Evolutionary conservation across 164 flowering plant species (phyloP).

Genomic region (Santalum album): DNA sequence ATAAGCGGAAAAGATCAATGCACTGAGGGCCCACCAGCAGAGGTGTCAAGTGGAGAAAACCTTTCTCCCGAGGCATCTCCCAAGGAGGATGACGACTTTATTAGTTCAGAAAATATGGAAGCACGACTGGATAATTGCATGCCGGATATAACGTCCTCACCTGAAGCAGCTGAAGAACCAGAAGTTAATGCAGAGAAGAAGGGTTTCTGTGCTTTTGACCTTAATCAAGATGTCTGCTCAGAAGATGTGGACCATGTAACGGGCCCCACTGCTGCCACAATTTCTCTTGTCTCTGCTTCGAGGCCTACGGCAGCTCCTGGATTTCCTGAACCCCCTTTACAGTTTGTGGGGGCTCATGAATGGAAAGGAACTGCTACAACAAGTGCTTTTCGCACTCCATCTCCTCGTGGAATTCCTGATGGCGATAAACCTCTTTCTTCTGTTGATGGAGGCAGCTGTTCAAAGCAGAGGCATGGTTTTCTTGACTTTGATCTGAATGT

Average conservation of each 20-base stretch:
- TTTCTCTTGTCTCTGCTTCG: constrained; percentile 57
- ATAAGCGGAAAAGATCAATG: constrained; percentile 26
- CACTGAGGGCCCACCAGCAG: constrained; percentile 18
- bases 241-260: constrained; percentile 45
- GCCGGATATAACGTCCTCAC: constrained; percentile 33
- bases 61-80: constrained; percentile 20
- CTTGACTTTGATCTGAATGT: constrained; percentile 77
- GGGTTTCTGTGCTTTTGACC: constrained; percentile 42
- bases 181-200: constrained; percentile 22
- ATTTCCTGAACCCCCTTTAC: constrained; percentile 42
- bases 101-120: constrained; percentile 16
- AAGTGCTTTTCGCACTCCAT: constrained; percentile 81
- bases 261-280: constrained; percentile 26
- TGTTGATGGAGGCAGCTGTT: constrained; percentile 27
- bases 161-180: constrained; percentile 41
- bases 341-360: constrained; percentile 65
- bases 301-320: constrained; percentile 45
- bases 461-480: constrained; percentile 29
- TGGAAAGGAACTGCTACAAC: constrained; percentile 79
- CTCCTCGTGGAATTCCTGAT: constrained; percentile 46
- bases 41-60: constrained; percentile 18
- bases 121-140: constrained; percentile 19
- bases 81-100: constrained; percentile 16
- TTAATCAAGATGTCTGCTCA: constrained; percentile 47
- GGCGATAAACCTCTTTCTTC: constrained; percentile 25